Percentiles rank a stretch among this genome's conserved stretches.
phyloP scores from a whole-genome alignment of 2,329 filamentous ascomycete genomes.

The Phialocephala subalpina region DNA sequence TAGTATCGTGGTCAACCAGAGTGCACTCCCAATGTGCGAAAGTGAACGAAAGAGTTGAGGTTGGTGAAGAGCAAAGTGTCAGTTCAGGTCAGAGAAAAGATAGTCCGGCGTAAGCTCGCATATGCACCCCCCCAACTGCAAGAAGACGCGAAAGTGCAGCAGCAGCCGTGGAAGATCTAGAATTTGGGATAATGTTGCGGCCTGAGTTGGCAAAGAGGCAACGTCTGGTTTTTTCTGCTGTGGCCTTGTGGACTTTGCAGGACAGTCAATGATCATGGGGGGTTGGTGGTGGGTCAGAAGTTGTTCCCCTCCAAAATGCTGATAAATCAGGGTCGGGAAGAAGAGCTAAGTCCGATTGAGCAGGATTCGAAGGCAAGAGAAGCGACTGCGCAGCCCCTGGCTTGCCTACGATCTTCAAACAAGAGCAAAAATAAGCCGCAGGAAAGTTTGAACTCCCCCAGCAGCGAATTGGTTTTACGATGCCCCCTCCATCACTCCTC shows the following conservation, averaged over 20 bases:
- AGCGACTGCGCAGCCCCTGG: not conserved
- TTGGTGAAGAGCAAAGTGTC: constrained; percentile 6
- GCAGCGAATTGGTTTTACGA: not conserved
- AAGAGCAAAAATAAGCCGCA: not conserved
- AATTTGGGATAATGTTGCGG: constrained; percentile 6
- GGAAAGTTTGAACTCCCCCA: not conserved
- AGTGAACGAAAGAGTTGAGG: not conserved
- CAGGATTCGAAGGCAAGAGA: not conserved
- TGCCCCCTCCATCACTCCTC: not conserved
- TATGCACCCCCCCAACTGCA: constrained; percentile 1
- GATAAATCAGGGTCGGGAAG: not conserved
- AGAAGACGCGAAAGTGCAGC: not conserved
- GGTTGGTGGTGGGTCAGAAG: not conserved
- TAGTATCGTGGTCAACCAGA: constrained; percentile 17
- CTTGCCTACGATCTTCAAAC: constrained; percentile 1
- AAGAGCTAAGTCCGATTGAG: not conserved
- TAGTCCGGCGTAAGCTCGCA: constrained; percentile 7
- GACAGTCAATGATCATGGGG: not conserved
- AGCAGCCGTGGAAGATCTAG: constrained; percentile 3
- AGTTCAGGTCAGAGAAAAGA: constrained; percentile 7
- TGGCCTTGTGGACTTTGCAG: not conserved
- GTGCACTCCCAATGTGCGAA: not conserved
- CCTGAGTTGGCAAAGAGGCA: constrained; percentile 7
- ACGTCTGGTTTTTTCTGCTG: not conserved
- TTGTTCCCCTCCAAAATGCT: not conserved